phyloP scores from a whole-genome alignment of 2,329 filamentous ascomycete species.

The Microsporum canis region DNA sequence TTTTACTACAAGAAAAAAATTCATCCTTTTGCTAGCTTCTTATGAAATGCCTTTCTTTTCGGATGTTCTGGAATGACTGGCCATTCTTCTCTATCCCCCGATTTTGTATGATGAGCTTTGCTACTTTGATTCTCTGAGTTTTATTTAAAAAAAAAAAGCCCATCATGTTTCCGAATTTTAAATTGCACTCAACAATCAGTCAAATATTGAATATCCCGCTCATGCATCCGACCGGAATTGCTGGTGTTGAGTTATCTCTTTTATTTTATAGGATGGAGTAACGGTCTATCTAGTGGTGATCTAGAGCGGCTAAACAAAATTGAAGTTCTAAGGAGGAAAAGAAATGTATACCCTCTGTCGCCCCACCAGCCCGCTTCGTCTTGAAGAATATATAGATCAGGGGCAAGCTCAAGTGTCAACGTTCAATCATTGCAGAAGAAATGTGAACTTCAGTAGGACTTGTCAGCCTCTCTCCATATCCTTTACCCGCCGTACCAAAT shows the following conservation, averaged over 20 bases:
- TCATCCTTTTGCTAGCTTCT: neutral
- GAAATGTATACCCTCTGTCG: neutral
- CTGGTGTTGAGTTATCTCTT: too few relatives aligned
- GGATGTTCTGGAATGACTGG: neutral
- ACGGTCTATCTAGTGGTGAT: too few relatives aligned
- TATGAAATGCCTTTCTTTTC: neutral
- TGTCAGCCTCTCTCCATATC: neutral
- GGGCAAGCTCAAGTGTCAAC: neutral
- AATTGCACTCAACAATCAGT: neutral
- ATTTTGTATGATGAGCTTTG: neutral
- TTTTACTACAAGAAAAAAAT: neutral
- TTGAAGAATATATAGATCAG: neutral
- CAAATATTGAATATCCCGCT: neutral
- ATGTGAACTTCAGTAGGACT: neutral
- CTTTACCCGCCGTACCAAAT: conserved; percentile 63
- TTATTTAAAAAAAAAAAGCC: neutral
- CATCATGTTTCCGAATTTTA: neutral
- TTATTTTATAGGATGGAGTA: too few relatives aligned
- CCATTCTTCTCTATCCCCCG: neutral
- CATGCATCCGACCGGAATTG: too few relatives aligned
- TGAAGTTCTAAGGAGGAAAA: too few relatives aligned
- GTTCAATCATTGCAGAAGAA: neutral
- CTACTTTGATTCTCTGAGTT: neutral
- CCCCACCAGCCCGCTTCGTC: neutral
- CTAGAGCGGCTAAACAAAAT: too few relatives aligned